These are phyloP conservation scores for Exophiala oligosperma DNA, from an alignment of 2,329 filamentous ascomycete genomes.

Conservation along the genomic window DNA sequence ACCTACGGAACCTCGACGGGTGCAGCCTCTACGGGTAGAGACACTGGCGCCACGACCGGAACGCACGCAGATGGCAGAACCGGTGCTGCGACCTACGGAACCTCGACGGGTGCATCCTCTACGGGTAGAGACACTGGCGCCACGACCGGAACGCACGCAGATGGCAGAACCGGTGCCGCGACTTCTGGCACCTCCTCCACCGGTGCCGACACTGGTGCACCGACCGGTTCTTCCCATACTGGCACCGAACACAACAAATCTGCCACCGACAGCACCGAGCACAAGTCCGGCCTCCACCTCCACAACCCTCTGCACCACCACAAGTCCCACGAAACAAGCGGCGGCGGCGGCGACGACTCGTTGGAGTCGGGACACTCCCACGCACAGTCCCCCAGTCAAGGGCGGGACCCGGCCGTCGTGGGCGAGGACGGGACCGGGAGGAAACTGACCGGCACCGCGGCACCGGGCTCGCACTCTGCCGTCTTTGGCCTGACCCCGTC, in stretches of 20 bases:
- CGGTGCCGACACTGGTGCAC: background rate
- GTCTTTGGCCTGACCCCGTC: slow-evolving; percentile 29
- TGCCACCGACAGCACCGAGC: background rate
- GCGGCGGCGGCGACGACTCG: background rate
- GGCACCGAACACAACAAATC: background rate
- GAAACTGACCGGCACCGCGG: slow-evolving; percentile 24
- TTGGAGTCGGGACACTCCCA: background rate
- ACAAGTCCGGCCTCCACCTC: background rate
- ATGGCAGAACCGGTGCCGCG: no score
- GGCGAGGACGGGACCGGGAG: slow-evolving; percentile 7
- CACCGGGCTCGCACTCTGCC: slow-evolving; percentile 26
- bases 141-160: no score
- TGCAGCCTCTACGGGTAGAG: no score
- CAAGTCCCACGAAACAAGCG: background rate
- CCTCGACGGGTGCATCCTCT: background rate
- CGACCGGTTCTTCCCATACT: background rate
- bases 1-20: no score
- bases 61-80: background rate
- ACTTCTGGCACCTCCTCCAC: background rate
- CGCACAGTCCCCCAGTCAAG: slow-evolving; percentile 12
- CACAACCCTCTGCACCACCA: slow-evolving; percentile 5
- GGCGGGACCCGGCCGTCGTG: slow-evolving; percentile 24
- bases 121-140: background rate
- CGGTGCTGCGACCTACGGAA: background rate
- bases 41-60: no score